These are phyloP conservation scores for Persicaria tinctoria DNA, from an alignment of 148 eudicot genomes.

Conservation along the genomic window DNA sequence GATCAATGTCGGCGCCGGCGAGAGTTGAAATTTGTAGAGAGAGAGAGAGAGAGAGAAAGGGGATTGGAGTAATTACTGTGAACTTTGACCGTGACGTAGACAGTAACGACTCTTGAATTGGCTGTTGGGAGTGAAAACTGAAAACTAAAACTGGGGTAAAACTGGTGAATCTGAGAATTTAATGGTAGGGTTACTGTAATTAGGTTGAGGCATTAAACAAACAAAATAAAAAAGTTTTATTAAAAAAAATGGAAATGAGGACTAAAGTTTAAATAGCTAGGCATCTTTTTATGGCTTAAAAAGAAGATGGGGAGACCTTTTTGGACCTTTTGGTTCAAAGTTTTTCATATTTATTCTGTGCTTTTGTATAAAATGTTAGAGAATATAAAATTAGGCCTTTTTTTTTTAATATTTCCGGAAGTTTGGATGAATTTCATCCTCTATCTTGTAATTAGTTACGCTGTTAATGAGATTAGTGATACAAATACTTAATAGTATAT, in stretches of 20 bases:
- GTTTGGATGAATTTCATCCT: background rate
- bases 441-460: background rate
- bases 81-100: constrained; percentile 8
- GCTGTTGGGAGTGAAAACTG: background rate
- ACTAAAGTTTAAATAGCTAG: background rate
- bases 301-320: background rate
- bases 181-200: too few relatives aligned
- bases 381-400: background rate
- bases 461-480: too few relatives aligned
- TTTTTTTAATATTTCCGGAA: background rate
- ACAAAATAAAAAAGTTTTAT: too few relatives aligned
- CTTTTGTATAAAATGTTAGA: background rate
- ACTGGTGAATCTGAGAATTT: too few relatives aligned
- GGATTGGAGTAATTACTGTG: background rate
- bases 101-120: background rate
- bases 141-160: too few relatives aligned
- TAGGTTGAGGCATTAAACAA: too few relatives aligned
- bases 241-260: background rate
- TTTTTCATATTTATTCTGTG: background rate
- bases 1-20: background rate
- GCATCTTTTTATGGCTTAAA: background rate
- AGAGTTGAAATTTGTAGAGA: background rate
- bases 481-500: too few relatives aligned
- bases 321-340: constrained; percentile 1
- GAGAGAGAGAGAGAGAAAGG: too few relatives aligned